Base-by-base conservation (phyloP, 768 basidiomycete genomes). In the Filobasidium floriforme region DNA sequence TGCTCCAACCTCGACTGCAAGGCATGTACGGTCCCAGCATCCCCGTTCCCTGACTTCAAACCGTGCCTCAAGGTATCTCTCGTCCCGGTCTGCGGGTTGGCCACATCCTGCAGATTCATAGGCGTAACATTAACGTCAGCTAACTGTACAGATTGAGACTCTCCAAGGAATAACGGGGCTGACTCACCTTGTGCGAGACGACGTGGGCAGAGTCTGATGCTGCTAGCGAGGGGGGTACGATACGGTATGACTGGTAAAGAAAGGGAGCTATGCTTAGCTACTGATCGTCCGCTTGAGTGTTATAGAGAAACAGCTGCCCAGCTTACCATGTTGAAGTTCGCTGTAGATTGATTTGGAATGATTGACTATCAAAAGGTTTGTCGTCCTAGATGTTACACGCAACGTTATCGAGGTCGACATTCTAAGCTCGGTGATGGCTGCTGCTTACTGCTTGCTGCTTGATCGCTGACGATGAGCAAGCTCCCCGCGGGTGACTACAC, bases 51-150 rank as follows among this genome's bases (percentile, higher is more conserved):
- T 11, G 60, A 41, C 66, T 88, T 85, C 24, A 87, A 86, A 2
- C 94, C 94, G 79, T 93, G 86, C 61, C 85, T 83, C 63, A 99
- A 83, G 2, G 89, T 86, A 77, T 97, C 92, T 77, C 96, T 94
- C 1, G 92, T 82, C 46, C 92, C 93, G 62, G 90, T 80, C 69
- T 83, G 83, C 78, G 75, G 69, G 61, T 75, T 73, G 1, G 79
- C 74, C 5, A 75, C 75, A 1, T 73, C 67, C 75, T 77, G 65
- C 18, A 24, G 5, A 7, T 26, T 5, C 3, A 37, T 4, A 37
- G 4, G 4, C 32, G 32, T 37, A 37, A 37, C 32, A 37, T 37
- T 9, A 37, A 37, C 32, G 32, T 37, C 9, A 37, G 32, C 32
- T 19, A 2, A 19, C 4, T 19, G 7, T 51, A 19, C 24, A 19